phyloP scores from a whole-genome alignment of 495 filamentous ascomycete species.

The Lasiosphaeria hispida region DNA sequence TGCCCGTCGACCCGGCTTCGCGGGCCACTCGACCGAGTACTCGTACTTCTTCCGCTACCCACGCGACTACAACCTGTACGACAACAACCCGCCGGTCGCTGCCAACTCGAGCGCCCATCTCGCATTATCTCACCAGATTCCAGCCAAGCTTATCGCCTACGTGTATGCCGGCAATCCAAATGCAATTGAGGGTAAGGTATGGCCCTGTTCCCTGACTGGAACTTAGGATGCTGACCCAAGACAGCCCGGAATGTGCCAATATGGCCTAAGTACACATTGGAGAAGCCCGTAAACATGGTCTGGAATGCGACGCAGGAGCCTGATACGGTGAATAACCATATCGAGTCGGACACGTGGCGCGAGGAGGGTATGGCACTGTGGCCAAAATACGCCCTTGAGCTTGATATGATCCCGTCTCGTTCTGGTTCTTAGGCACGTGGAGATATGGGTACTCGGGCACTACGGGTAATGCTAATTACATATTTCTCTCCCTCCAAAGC shows the following conservation, averaged over 20 bases:
- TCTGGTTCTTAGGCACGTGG: no score
- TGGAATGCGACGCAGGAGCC: conserved; percentile 9
- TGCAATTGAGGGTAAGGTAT: background rate
- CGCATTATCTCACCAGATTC: background rate
- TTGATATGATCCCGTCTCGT: background rate
- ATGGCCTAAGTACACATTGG: conserved; percentile 8
- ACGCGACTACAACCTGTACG: conserved; percentile 2
- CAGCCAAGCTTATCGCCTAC: conserved; percentile 3
- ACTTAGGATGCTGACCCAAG: background rate
- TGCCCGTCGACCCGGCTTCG: conserved; percentile 7
- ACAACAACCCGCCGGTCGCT: conserved; percentile 2
- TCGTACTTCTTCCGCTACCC: conserved; percentile 10
- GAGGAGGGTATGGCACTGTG: conserved; percentile 9
- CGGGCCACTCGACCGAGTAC: conserved; percentile 7
- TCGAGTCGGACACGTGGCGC: conserved; percentile 10
- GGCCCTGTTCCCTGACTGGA: background rate
- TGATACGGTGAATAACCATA: conserved; percentile 5
- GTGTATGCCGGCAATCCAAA: conserved; percentile 11
- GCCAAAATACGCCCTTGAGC: background rate
- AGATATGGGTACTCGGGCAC: no score
- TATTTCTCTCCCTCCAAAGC: no score
- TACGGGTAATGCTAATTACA: no score
- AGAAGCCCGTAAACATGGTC: conserved; percentile 3
- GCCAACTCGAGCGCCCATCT: background rate
- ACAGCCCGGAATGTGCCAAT: background rate